Percentiles rank a stretch among this genome's conserved stretches.
Evolutionary conservation across 192 early-diverging fungal genomes (phyloP).

Genomic region (Polychytrium aggregatum): DNA sequence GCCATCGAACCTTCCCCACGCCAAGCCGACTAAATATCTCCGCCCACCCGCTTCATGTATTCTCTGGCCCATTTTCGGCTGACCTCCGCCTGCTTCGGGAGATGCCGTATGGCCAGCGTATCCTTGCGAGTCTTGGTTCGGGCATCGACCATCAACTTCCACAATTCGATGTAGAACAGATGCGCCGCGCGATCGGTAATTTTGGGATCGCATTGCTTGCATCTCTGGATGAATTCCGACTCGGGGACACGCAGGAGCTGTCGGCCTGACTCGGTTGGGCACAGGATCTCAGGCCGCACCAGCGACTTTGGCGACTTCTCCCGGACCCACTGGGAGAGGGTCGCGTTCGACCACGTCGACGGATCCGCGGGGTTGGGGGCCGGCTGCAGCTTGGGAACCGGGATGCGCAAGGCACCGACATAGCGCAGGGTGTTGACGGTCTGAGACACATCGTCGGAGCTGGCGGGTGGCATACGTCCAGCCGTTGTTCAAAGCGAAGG

Average conservation of each 20-base stretch:
- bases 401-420: conserved; percentile 22
- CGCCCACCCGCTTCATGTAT: too few relatives aligned
- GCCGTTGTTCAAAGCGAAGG: neutral
- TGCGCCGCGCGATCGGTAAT: conserved; percentile 23
- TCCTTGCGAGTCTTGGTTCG: conserved; percentile 11
- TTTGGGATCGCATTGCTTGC: conserved; percentile 14
- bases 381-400: conserved; percentile 6
- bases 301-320: neutral
- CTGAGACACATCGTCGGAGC: conserved; percentile 19
- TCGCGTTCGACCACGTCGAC: conserved; percentile 23
- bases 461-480: too few relatives aligned
- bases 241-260: conserved; percentile 30
- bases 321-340: conserved; percentile 24
- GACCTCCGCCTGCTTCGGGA: too few relatives aligned
- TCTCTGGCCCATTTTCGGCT: too few relatives aligned
- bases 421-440: conserved; percentile 34
- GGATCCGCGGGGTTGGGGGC: conserved; percentile 20
- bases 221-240: conserved; percentile 26
- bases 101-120: conserved; percentile 2
- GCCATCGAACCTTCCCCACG: too few relatives aligned
- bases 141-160: conserved; percentile 22
- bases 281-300: conserved; percentile 16
- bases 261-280: conserved; percentile 29
- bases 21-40: too few relatives aligned
- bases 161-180: conserved; percentile 27